phyloP scores from a whole-genome alignment of 345 rosid genomes.

The Syzygium oleosum region DNA sequence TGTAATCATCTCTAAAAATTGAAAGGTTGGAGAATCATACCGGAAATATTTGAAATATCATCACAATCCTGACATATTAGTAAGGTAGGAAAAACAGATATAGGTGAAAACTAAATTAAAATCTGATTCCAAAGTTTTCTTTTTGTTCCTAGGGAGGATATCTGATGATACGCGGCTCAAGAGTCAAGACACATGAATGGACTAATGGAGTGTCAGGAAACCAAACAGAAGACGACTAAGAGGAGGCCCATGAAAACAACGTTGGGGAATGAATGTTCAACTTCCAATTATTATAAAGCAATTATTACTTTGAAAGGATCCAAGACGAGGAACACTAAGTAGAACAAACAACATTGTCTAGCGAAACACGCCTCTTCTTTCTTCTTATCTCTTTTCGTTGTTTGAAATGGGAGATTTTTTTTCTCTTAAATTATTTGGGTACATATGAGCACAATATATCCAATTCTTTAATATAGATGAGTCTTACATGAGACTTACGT shows the following conservation, averaged over 20 bases:
- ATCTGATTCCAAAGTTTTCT: neutral
- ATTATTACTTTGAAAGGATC: neutral
- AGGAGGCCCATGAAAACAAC: neutral
- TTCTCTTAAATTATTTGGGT: neutral
- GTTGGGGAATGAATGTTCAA: neutral
- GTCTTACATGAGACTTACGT: neutral
- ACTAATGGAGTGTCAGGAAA: neutral
- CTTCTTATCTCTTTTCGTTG: neutral
- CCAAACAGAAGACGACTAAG: neutral
- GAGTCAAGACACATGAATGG: neutral
- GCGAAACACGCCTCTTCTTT: neutral
- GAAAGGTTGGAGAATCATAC: neutral
- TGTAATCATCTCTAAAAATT: neutral
- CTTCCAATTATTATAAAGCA: neutral
- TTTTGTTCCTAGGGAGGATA: neutral
- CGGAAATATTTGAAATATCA: neutral
- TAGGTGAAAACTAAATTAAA: neutral
- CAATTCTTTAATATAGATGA: neutral
- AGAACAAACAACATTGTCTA: neutral
- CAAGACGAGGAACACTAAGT: neutral
- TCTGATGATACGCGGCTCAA: neutral
- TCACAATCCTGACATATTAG: neutral
- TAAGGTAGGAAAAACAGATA: neutral
- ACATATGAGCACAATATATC: neutral
- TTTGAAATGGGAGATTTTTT: neutral